Base-by-base conservation (phyloP, 305 asterid genomes). In the Fraxinus sp. region DNA sequence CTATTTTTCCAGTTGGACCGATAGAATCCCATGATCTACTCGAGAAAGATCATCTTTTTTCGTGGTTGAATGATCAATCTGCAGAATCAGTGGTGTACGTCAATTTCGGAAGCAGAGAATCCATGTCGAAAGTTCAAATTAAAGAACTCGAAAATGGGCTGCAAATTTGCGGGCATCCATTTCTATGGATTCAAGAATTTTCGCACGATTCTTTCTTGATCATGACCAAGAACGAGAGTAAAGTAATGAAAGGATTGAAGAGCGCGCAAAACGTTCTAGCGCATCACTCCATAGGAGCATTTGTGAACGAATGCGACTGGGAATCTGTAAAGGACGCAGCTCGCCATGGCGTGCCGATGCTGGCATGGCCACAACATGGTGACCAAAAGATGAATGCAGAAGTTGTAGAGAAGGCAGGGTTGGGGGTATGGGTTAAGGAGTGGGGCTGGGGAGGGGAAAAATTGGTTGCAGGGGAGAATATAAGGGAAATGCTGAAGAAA, bases 361-460 rank as follows among this genome's bases (percentile, higher is more conserved):
- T 89, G 86, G 88, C 88, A 39, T 89, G 88, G 86, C 89, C 92
- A 11, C 85, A 75, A 59, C 84, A 78, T 32, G 90, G 90, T 18
- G 90, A 89, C 30, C 92, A 89, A 41, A 86, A 39, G 83, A 57
- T 84, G 70, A 87, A 86, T 64, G 90, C 90, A 20, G 87, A 80
- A 74, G 82, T 39, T 49, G 83, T 73, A 3, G 88, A 85, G 75
- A 77, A 75, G 75, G 74, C 37, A n/a, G 88, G 88, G 2, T 46
- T 88, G 24, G 91, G 89, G 16, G 18, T 78, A 76, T 80, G 83
- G 86, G 79, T 71, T 46, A 79, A 81, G 82, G 85, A 81, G 11
- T 78, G 84, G 83, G 77, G 76, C 41, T 10, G 77, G 80, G 49
- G 43, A 33, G 87, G 83, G 24, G 85, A 81, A 22, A 79, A 59